phyloP scores from a whole-genome alignment of 2,329 filamentous ascomycete genomes.

The Dactylellina drechsleri region DNA sequence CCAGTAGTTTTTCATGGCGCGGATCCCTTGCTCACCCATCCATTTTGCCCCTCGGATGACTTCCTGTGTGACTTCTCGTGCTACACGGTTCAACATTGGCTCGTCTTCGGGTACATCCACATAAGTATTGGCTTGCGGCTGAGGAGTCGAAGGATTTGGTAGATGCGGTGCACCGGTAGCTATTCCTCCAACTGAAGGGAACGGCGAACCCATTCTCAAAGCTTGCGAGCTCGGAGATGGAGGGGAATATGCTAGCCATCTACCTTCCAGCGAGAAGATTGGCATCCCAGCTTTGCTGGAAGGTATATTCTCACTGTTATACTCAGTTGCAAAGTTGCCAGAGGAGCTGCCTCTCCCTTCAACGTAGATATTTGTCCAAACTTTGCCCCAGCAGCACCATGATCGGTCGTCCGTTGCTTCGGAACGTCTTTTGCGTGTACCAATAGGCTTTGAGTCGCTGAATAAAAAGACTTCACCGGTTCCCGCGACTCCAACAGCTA shows the following conservation, averaged over 20 bases:
- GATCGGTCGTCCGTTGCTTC: slow-evolving; percentile 49
- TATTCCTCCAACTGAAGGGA: slow-evolving; percentile 75
- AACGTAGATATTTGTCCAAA: slow-evolving; percentile 87
- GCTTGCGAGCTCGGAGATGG: slow-evolving; percentile 61
- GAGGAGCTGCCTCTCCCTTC: slow-evolving; percentile 65
- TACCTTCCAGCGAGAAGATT: slow-evolving; percentile 74
- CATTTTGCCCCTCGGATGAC: slow-evolving; percentile 78
- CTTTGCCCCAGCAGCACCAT: slow-evolving; percentile 81
- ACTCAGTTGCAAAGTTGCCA: slow-evolving; percentile 57
- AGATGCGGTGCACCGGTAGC: slow-evolving; percentile 70
- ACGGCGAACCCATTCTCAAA: slow-evolving; percentile 70
- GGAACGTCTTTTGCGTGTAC: slow-evolving; percentile 48
- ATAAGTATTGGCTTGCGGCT: slow-evolving; percentile 73
- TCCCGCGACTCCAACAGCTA: slow-evolving; percentile 57
- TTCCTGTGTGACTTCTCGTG: slow-evolving; percentile 81
- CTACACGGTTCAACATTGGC: slow-evolving; percentile 78
- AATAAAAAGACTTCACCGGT: slow-evolving; percentile 59
- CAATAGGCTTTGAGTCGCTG: slow-evolving; percentile 41
- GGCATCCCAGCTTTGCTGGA: slow-evolving; percentile 67
- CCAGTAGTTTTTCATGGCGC: slow-evolving; percentile 84
- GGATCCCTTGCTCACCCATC: slow-evolving; percentile 79
- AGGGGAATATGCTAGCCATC: slow-evolving; percentile 82
- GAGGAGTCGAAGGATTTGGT: slow-evolving; percentile 71
- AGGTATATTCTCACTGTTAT: slow-evolving; percentile 60
- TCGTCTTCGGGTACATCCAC: slow-evolving; percentile 78